A percentile compares a stretch with the other conserved stretches of the same genome.
Evolutionary conservation across 208 protist species (phyloP).

Genomic region (Porcisia deanei): DNA sequence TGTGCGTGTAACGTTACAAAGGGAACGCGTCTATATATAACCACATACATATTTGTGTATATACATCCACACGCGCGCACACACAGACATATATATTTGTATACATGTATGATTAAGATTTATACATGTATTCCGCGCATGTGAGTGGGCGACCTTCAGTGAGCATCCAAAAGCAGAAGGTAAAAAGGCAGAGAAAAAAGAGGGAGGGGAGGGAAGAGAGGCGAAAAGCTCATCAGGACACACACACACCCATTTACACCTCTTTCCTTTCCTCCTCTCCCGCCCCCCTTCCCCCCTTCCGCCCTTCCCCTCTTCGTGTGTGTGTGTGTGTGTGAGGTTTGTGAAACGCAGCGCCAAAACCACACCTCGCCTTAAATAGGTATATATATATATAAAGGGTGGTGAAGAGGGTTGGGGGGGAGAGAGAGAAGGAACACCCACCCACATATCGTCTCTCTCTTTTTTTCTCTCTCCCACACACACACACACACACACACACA

Average conservation of each 20-base stretch:
- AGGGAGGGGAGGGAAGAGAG: background rate
- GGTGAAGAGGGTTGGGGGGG: background rate
- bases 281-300: background rate
- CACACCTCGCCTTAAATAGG: no score
- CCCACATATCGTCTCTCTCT: slow-evolving; percentile 2
- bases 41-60: background rate
- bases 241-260: background rate
- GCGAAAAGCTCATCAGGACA: background rate
- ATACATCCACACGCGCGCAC: no score
- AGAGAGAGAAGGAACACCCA: background rate
- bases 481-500: background rate
- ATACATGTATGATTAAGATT: background rate
- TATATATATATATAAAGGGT: no score
- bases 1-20: background rate
- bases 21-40: no score
- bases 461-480: background rate
- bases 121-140: background rate
- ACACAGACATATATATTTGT: background rate
- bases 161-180: background rate
- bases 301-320: background rate
- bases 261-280: background rate
- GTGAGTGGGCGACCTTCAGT: background rate
- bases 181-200: background rate
- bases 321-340: background rate
- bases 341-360: no score